Conservation (phyloP, 306 rosid species). For the Cajanus cajan region DNA sequence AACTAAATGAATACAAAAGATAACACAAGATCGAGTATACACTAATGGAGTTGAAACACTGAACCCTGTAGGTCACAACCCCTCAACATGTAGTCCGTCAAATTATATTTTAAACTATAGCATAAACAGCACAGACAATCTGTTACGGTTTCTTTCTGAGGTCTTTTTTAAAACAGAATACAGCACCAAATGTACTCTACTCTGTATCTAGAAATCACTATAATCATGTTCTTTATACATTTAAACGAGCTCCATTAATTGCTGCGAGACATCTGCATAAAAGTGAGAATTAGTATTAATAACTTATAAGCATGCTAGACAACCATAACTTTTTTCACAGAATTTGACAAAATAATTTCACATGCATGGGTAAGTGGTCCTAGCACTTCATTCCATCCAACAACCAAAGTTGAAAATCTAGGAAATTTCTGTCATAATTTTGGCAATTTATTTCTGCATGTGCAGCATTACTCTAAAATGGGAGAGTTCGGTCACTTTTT, state of each 20-base stretch:
- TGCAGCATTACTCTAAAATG: neutral
- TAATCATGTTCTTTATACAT: neutral
- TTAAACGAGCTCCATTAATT: slow-evolving; percentile 73
- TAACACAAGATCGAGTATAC: neutral
- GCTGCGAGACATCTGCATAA: slow-evolving; percentile 77
- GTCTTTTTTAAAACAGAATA: neutral
- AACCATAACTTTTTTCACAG: neutral
- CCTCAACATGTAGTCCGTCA: neutral
- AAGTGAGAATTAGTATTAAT: neutral
- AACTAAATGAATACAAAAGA: neutral
- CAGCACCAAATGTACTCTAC: neutral
- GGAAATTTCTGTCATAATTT: neutral
- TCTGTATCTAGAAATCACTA: neutral
- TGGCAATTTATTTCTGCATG: neutral
- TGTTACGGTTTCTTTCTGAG: neutral
- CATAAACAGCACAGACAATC: neutral
- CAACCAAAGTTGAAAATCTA: neutral
- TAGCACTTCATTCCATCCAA: neutral
- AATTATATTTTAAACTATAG: neutral
- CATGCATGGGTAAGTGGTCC: neutral
- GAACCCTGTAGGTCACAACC: neutral
- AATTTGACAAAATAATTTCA: neutral
- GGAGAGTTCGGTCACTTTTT: neutral
- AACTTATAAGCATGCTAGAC: neutral
- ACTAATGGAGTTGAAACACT: slow-evolving; percentile 3